Conservation (phyloP, 2,329 filamentous ascomycete species). For the Aspergillus pseudotamarii region DNA sequence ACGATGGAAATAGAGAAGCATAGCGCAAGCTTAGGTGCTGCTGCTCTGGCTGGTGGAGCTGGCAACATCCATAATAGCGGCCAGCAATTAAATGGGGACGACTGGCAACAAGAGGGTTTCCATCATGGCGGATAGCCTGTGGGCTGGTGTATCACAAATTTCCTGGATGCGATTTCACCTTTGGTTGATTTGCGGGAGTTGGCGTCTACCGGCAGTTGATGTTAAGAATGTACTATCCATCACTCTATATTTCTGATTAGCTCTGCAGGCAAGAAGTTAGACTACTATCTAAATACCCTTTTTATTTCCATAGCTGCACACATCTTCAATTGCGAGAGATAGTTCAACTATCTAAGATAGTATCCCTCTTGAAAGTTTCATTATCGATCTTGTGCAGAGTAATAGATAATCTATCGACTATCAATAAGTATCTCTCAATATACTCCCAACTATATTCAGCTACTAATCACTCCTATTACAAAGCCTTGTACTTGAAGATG, state of each 20-base stretch:
- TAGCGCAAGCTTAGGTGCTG: constrained; percentile 53
- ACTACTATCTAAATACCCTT: neutral
- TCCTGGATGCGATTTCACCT: neutral
- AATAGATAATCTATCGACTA: too few species aligned
- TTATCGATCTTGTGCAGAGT: too few species aligned
- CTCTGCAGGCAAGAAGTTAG: neutral
- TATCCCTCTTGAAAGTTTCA: too few species aligned
- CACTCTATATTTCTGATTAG: neutral
- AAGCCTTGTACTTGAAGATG: too few species aligned
- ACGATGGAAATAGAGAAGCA: constrained; percentile 67
- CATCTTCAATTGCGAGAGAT: too few species aligned
- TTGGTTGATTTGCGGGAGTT: neutral
- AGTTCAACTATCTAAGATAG: too few species aligned
- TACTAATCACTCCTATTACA: too few species aligned
- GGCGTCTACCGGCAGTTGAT: neutral
- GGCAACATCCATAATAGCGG: constrained; percentile 31
- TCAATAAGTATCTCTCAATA: too few species aligned
- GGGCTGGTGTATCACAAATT: neutral
- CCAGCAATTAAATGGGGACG: constrained; percentile 48
- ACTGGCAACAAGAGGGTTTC: constrained; percentile 69
- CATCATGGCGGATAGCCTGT: constrained; percentile 26
- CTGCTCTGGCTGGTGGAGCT: constrained; percentile 38
- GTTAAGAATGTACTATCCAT: neutral
- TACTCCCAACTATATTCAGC: too few species aligned
- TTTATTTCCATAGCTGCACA: neutral